Evolutionary conservation across 2,329 filamentous ascomycete genomes (phyloP), one percentile per base, ranked within the genome.

Genomic region (Penicillium fuscoglaucum): DNA sequence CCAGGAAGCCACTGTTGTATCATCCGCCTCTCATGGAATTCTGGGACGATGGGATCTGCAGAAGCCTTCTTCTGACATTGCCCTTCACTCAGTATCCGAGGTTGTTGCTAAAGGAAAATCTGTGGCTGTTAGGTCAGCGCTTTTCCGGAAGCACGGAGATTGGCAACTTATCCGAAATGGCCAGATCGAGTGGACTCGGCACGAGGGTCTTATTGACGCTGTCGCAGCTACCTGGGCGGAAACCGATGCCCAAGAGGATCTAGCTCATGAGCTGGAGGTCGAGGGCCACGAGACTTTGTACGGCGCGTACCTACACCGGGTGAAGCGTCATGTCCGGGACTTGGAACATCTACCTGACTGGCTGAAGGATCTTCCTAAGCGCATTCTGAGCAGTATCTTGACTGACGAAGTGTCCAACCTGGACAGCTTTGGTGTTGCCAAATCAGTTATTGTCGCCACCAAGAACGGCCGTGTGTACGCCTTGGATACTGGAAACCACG

Each of bases 141-240:
- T 90, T 21, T 81, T 91, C 6, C 68, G 85, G 76, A 73, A 81
- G 35, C 82, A 83, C 47, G 83, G 85, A 74, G 90, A 96, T 68
- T 97, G 93, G 91, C 80, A 88, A 26, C 80, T 98, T 52, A 81
- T 96, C 45, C 88, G 90, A 57, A 96, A 97, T 70, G 92, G 93
- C 15, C 88, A 89, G 57, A 70, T 86, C 8, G 86, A 85, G 40
- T 99, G 95, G 95, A 84, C 84, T 45, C 86, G 95, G 26, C 85
- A 87, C 9, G 95, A 99, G 74, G 89, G 90, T 5, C 79, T 99
- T 52, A 87, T 89, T n/a, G 88, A 87, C 45, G 87, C 86, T n/a
- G 82, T 91, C 28, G 87, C 90, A 53, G 93, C 91, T 39, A 85
- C 86, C 12, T 96, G 91, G 84, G 90, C 89, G 0, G 90, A 93